These are phyloP conservation scores for Penicillium sp. DNA, from an alignment of 2,329 filamentous ascomycete genomes.

Conservation along the genomic window DNA sequence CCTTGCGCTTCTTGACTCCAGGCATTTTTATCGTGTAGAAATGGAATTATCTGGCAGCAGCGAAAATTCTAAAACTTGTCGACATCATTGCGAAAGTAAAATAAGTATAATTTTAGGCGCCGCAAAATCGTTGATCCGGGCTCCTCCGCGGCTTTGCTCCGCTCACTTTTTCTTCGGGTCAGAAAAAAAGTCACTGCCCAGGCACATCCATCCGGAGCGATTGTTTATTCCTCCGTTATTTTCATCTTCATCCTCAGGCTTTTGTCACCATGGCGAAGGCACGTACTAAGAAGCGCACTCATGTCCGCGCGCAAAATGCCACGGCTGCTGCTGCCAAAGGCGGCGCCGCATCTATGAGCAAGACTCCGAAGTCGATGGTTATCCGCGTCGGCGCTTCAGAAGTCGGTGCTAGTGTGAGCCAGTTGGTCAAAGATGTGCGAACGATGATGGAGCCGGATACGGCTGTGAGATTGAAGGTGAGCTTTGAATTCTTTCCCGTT, in stretches of 20 bases:
- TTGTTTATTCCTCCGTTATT: constrained; percentile 4
- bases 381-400: constrained; percentile 92
- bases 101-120: constrained; percentile 29
- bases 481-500: too few relatives aligned
- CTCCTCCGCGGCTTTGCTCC: too few relatives aligned
- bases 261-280: constrained; percentile 65
- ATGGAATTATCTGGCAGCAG: too few relatives aligned
- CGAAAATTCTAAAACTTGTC: too few relatives aligned
- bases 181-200: constrained; percentile 24
- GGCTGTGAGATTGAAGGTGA: constrained; percentile 71
- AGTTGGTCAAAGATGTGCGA: constrained; percentile 83
- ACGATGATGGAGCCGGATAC: constrained; percentile 94
- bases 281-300: constrained; percentile 81
- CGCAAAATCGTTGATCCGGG: constrained; percentile 35
- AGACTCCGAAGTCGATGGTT: constrained; percentile 90
- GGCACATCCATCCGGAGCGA: too few relatives aligned
- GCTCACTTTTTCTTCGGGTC: constrained; percentile 26
- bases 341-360: constrained; percentile 54
- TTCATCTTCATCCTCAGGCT: constrained; percentile 3
- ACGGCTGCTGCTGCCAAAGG: constrained; percentile 44
- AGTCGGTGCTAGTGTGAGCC: constrained; percentile 80
- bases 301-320: constrained; percentile 56
- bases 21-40: too few relatives aligned
- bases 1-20: constrained; percentile 35
- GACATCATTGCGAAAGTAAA: too few relatives aligned